A percentile compares a stretch with the other conserved stretches of the same genome.
These are phyloP conservation scores for Paecilomyces fulvus DNA, from an alignment of 2,329 filamentous ascomycete genomes.

Conservation along the genomic window DNA sequence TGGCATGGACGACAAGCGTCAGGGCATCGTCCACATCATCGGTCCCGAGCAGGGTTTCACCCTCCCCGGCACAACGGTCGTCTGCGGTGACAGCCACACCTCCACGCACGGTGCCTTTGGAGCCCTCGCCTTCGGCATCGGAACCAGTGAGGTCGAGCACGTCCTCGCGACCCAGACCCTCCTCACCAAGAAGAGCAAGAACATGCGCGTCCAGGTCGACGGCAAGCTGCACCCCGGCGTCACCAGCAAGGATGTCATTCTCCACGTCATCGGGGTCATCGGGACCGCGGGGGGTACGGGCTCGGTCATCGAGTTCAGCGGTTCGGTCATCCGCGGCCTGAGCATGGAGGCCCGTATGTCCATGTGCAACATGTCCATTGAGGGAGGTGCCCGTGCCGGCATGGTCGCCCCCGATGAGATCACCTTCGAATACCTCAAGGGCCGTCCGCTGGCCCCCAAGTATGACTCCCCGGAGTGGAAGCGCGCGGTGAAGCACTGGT, in stretches of 20 bases:
- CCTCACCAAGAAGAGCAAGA: conserved; percentile 91
- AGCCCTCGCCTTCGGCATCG: conserved; percentile 89
- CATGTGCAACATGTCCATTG: conserved; percentile 99
- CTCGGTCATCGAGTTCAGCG: conserved; percentile 94
- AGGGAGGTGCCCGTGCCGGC: conserved; percentile 87
- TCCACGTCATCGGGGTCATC: conserved; percentile 86
- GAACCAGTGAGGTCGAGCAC: conserved; percentile 97
- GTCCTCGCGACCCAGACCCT: conserved; percentile 94
- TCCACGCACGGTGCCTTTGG: conserved; percentile 97
- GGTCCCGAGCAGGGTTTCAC: conserved; percentile 98
- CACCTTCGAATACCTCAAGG: conserved; percentile 93
- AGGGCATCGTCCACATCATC: conserved; percentile 98
- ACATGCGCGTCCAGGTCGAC: conserved; percentile 96
- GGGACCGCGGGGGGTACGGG: conserved; percentile 93
- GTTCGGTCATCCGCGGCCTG: conserved; percentile 77
- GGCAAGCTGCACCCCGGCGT: conserved; percentile 84
- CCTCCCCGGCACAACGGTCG: conserved; percentile 89
- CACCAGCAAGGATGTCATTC: conserved; percentile 89
- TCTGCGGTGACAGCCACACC: conserved; percentile 96
- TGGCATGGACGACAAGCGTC: conserved; percentile 87
- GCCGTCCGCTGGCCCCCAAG: conserved; percentile 78
- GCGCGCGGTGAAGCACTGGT: conserved; percentile 81
- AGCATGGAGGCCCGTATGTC: conserved; percentile 99
- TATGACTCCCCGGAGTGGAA: conserved; percentile 82
- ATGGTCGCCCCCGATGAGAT: conserved; percentile 94